phyloP scores from a whole-genome alignment of 75 land plant genomes.

The Sequoia sempervirens region DNA sequence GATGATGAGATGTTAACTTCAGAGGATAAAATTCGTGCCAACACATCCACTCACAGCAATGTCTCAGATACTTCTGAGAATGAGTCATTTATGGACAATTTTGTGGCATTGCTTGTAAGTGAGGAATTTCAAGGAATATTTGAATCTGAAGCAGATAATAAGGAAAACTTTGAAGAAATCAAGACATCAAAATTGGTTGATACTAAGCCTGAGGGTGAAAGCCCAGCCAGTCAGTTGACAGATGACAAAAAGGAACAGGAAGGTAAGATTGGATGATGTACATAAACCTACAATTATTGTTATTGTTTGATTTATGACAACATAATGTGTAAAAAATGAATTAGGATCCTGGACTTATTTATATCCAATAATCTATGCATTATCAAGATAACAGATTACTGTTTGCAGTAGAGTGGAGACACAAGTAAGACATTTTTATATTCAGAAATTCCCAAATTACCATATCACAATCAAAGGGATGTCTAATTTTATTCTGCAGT shows the following conservation, averaged over 20 bases:
- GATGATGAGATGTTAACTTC: conserved; percentile 48
- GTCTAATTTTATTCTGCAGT: not conserved
- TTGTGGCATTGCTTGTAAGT: conserved; percentile 64
- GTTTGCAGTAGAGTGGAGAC: not conserved
- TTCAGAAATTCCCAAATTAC: not conserved
- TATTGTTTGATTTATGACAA: not conserved
- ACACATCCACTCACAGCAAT: conserved; percentile 7
- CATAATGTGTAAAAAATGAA: not conserved
- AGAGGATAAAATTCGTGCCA: conserved; percentile 15
- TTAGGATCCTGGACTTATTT: not conserved
- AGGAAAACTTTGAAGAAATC: conserved; percentile 15
- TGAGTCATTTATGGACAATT: conserved; percentile 61
- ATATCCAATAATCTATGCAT: not conserved
- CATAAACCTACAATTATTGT: not conserved
- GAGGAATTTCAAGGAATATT: conserved; percentile 78
- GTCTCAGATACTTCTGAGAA: conserved; percentile 17
- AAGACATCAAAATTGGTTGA: conserved; percentile 1
- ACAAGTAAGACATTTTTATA: not conserved
- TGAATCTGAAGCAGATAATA: conserved; percentile 40
- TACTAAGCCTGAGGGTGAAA: conserved; percentile 8
- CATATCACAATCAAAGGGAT: not conserved
- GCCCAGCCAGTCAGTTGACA: not conserved
- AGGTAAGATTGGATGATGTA: conserved; percentile 15
- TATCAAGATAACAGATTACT: not conserved
- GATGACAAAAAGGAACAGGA: conserved; percentile 18